Base-by-base conservation (phyloP, 805 yeast species). In the Teunomyces tritomae region DNA sequence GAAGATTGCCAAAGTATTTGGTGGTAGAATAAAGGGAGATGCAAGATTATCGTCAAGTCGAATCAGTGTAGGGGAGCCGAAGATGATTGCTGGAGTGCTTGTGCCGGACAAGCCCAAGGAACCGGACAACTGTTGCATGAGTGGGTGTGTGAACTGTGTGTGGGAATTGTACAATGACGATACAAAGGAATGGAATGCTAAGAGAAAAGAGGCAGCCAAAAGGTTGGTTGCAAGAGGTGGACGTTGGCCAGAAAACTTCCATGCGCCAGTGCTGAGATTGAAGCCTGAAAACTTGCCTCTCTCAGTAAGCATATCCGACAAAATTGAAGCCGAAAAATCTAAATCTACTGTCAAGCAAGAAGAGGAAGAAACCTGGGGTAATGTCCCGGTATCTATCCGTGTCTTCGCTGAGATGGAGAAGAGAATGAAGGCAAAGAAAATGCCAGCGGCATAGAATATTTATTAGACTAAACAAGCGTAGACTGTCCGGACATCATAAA, bases 61-160 rank as follows among this genome's bases (percentile, higher is more conserved):
- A 46, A 49, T 67, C 10, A 49, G 55, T 8, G 49, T 71, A 49
- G 76, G 75, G 4, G 63, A 72, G 41, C 68, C 77, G 0, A 58
- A 59, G 33, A 51, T 58, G 8, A 67, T 73, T 5, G 75, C 67
- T 0, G 97, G 97, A 0, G 73, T 94, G 0, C 64, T 62, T 6
- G 96, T 92, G 0, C 96, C 97, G 2, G 81, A 79, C n/a, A 79
- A 77, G 61, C 98, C 99, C 0, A 72, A 69, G 4, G 96, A 89
- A 56, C 98, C 98, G 1, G 96, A 91, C 57, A 90, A 92, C 64
- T 92, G 99, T 65, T 92, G 99, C 66, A 90, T 90, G 96, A 84
- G 94, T 49, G 99, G 99, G 1, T 92, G 99, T 65, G 83, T 89
- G 28, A 90, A 92, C 66, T 92, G 99, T 65, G 98, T 92, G 1